phyloP scores from a whole-genome alignment of 2,329 filamentous ascomycete genomes.

The Microcyclosporella mali region DNA sequence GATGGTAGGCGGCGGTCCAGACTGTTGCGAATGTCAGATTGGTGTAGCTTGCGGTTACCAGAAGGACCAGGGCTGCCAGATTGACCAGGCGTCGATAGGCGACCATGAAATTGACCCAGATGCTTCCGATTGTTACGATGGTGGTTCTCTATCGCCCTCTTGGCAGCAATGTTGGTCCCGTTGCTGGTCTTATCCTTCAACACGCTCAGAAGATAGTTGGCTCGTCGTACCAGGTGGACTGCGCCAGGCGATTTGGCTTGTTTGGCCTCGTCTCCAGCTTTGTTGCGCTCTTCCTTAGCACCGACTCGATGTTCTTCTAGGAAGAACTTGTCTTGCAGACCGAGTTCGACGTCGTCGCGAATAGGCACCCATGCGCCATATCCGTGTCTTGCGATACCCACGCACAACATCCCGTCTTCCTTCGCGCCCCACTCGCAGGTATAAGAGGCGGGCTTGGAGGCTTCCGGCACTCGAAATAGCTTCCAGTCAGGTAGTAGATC shows the following conservation, averaged over 20 bases:
- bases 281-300: constrained; percentile 86
- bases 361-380: constrained; percentile 96
- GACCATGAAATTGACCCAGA: constrained; percentile 49
- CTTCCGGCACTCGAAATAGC: constrained; percentile 81
- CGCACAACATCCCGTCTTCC: constrained; percentile 94
- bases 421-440: constrained; percentile 85
- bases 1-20: constrained; percentile 35
- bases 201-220: constrained; percentile 93
- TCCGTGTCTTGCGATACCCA: constrained; percentile 87
- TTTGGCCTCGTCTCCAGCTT: constrained; percentile 61
- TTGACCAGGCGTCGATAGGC: constrained; percentile 50
- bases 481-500: constrained; percentile 59
- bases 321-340: constrained; percentile 85
- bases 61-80: constrained; percentile 66
- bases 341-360: constrained; percentile 81
- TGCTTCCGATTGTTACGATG: constrained; percentile 90
- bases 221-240: constrained; percentile 88
- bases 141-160: constrained; percentile 81
- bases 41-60: constrained; percentile 30
- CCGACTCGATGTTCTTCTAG: constrained; percentile 97
- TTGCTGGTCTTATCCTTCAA: constrained; percentile 70
- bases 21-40: constrained; percentile 28
- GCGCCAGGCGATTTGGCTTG: constrained; percentile 88
- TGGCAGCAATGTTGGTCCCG: constrained; percentile 63
- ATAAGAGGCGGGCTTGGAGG: constrained; percentile 86